Evolutionary conservation across 2,329 filamentous ascomycete genomes (phyloP).

Genomic region (Nakataea oryzae): DNA sequence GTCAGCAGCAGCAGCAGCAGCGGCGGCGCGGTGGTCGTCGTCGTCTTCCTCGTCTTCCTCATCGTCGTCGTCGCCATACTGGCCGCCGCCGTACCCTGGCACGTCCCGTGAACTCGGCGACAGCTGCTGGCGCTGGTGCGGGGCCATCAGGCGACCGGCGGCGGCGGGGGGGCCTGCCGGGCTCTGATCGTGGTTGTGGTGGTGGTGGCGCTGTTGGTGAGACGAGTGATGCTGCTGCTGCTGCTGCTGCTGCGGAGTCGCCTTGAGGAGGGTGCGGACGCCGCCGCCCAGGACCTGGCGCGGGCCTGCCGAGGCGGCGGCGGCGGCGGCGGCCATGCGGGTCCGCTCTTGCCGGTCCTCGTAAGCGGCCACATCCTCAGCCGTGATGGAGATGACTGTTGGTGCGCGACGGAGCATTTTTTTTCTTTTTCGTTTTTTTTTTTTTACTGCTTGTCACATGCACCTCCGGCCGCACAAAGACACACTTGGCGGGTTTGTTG

Average conservation of each 20-base stretch:
- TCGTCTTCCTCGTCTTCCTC: conserved; percentile 6
- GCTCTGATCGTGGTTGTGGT: neutral
- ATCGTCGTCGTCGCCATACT: conserved; percentile 5
- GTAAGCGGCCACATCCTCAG: conserved; percentile 60
- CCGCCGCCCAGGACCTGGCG: neutral
- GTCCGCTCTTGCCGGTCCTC: conserved; percentile 40
- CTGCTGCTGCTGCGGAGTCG: conserved; percentile 5
- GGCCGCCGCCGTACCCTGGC: neutral
- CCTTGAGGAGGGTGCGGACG: neutral
- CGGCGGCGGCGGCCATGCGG: conserved; percentile 1
- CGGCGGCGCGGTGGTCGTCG: conserved; percentile 1
- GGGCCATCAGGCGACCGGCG: neutral
- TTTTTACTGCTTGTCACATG: neutral
- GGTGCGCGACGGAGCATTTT: conserved; percentile 39
- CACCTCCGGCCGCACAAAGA: too few species aligned
- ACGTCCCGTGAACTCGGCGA: neutral
- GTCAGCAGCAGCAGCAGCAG: neutral
- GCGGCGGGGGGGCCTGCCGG: neutral
- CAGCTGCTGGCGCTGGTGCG: conserved; percentile 6
- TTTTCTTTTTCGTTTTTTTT: neutral
- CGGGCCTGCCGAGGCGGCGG: neutral
- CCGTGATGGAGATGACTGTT: conserved; percentile 57
- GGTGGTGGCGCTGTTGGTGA: conserved; percentile 1
- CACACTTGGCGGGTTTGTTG: neutral
- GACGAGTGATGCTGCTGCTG: conserved; percentile 5